phyloP scores from a whole-genome alignment of 495 filamentous ascomycete species.

The Astrocystis sublimbata region DNA sequence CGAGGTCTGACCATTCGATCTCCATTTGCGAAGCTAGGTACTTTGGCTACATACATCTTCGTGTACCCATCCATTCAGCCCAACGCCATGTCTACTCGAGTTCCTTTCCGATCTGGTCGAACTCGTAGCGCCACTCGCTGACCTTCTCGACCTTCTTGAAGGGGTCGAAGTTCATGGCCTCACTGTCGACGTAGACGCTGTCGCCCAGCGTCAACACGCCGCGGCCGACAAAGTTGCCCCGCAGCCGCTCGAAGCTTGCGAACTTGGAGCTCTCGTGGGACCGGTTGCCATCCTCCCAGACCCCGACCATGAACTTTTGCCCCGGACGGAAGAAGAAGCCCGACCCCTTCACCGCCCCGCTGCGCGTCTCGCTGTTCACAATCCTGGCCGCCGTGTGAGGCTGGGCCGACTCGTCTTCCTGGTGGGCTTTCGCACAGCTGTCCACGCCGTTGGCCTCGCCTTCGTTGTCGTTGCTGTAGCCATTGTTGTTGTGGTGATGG shows the following conservation, averaged over 20 bases:
- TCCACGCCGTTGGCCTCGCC: neutral
- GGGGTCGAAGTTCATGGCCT: constrained; percentile 19
- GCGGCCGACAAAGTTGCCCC: constrained; percentile 13
- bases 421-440: neutral
- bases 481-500: too few species aligned
- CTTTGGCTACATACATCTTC: neutral
- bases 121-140: constrained; percentile 18
- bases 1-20: neutral
- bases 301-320: constrained; percentile 30
- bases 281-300: constrained; percentile 31
- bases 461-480: neutral
- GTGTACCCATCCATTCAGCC: neutral
- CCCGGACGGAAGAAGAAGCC: constrained; percentile 40
- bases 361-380: constrained; percentile 12
- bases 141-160: constrained; percentile 20
- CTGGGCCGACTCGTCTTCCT: constrained; percentile 10
- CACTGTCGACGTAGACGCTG: constrained; percentile 18
- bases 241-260: constrained; percentile 14
- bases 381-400: constrained; percentile 1
- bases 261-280: neutral
- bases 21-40: neutral
- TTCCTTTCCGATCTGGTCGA: constrained; percentile 19
- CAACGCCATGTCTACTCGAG: constrained; percentile 2
- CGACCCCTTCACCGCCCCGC: constrained; percentile 6
- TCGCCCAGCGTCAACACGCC: constrained; percentile 17